Percentiles rank a stretch among this genome's conserved stretches.
Evolutionary conservation across 768 basidiomycete genomes (phyloP).

Genomic region (Agrocybe praecox): DNA sequence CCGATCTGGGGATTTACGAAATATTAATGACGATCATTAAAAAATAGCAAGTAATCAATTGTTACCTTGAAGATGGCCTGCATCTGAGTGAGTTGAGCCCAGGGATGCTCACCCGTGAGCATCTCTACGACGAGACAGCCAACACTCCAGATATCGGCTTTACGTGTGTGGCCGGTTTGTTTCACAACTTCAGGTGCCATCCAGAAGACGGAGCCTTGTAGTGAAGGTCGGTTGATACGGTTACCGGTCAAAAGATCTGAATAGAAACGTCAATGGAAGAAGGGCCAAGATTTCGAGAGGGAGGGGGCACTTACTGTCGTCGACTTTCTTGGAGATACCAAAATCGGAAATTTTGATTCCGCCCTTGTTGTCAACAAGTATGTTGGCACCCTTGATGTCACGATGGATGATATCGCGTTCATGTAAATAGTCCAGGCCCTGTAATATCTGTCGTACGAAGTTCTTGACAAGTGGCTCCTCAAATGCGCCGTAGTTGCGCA

Average conservation of each 20-base stretch:
- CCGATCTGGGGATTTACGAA: conserved; percentile 68
- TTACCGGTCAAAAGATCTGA: conserved; percentile 56
- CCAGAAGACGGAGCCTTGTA: conserved; percentile 99
- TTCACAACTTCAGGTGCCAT: conserved; percentile 99
- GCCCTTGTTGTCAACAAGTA: conserved; percentile 97
- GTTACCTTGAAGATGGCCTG: conserved; percentile 97
- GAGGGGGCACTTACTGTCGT: conserved; percentile 73
- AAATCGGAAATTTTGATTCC: conserved; percentile 98
- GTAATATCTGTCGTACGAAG: conserved; percentile 90
- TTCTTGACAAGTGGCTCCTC: conserved; percentile 91
- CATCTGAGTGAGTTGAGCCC: conserved; percentile 97
- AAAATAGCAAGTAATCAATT: background rate
- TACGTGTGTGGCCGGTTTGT: conserved; percentile 88
- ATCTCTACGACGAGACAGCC: conserved; percentile 96
- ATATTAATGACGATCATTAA: conserved; percentile 6
- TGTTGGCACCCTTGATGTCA: conserved; percentile 99
- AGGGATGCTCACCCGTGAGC: conserved; percentile 95
- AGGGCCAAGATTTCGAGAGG: background rate
- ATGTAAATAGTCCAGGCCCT: conserved; percentile 88
- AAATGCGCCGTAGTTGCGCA: conserved; percentile 92
- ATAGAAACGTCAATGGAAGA: background rate
- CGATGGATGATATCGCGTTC: conserved; percentile 95
- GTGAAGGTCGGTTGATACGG: conserved; percentile 83
- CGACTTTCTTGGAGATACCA: conserved; percentile 96
- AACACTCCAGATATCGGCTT: conserved; percentile 97